Base-by-base conservation (phyloP, 331 rosid species). In the Pyrus hybrid region DNA sequence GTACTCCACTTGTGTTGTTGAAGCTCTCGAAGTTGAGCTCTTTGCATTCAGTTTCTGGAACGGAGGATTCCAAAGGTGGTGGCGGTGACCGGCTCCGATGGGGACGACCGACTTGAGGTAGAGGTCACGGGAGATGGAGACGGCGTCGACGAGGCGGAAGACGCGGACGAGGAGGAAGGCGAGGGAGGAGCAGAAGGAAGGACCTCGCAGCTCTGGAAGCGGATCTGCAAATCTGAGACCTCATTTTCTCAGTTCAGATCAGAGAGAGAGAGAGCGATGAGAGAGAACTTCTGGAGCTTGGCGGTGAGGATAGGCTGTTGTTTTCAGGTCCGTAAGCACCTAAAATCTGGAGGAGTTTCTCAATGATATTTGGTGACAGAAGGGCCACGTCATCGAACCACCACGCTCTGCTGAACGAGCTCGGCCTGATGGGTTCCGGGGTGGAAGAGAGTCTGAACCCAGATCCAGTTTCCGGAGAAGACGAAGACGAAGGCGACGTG, bases 11-110 rank as follows among this genome's bases (percentile, higher is more conserved):
- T n/a, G n/a, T n/a, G n/a, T n/a, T n/a, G n/a, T n/a, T n/a, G n/a
- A n/a, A n/a, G n/a, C n/a, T n/a, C n/a, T n/a, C n/a, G n/a, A n/a
- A n/a, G n/a, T n/a, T n/a, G n/a, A n/a, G n/a, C n/a, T n/a, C n/a
- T n/a, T n/a, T n/a, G n/a, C n/a, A n/a, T n/a, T n/a, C n/a, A n/a
- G n/a, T n/a, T n/a, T n/a, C n/a, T n/a, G n/a, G n/a, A n/a, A n/a
- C n/a, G n/a, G n/a, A n/a, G n/a, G n/a, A n/a, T n/a, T n/a, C n/a
- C n/a, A n/a, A n/a, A n/a, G n/a, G n/a, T n/a, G n/a, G n/a, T n/a
- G n/a, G n/a, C n/a, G n/a, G n/a, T n/a, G n/a, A n/a, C n/a, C n/a
- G 0, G 96, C 96, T 13, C 98, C 98, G 77, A 93, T 93, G 6
- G 98, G 98, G 6, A 93, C 96, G 3, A 93, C 91, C 0, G 98